Percentiles rank a stretch among this genome's conserved stretches.
Evolutionary conservation across 1,284 basidiomycete genomes (phyloP).

Genomic region (Vanrija sp.): DNA sequence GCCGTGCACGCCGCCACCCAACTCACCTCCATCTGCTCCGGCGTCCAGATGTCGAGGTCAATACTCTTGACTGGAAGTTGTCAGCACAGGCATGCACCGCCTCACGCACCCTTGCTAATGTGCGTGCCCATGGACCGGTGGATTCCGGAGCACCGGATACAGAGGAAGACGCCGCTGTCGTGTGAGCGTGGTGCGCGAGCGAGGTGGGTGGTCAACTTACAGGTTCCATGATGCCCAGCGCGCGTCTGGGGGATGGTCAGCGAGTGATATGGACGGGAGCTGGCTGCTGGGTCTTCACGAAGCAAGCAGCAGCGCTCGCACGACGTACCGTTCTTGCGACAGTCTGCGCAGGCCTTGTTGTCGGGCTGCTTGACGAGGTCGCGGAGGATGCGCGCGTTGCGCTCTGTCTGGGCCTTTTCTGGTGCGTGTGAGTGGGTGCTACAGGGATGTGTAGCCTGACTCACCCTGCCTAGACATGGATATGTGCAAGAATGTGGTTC

Average conservation of each 20-base stretch:
- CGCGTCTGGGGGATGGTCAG: slow-evolving; percentile 62
- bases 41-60: slow-evolving; percentile 96
- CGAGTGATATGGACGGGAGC: not conserved
- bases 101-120: slow-evolving; percentile 64
- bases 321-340: slow-evolving; percentile 77
- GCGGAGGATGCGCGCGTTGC: slow-evolving; percentile 68
- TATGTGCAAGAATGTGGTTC: not conserved
- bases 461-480: slow-evolving; percentile 38
- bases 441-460: not conserved
- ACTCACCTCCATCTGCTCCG: slow-evolving; percentile 90
- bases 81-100: not conserved
- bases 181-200: not conserved
- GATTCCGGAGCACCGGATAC: slow-evolving; percentile 97
- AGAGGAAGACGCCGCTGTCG: slow-evolving; percentile 79
- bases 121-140: slow-evolving; percentile 98
- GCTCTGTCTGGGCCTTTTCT: slow-evolving; percentile 79
- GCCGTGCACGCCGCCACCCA: not conserved
- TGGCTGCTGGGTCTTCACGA: not conserved
- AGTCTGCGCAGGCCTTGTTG: slow-evolving; percentile 92
- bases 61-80: slow-evolving; percentile 75
- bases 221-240: slow-evolving; percentile 98
- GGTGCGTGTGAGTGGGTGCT: slow-evolving; percentile 13
- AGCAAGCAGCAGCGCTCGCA: not conserved
- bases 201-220: slow-evolving; percentile 51
- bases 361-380: slow-evolving; percentile 82